Conservation (phyloP, 805 yeast species). For the Ogataea angusta region DNA sequence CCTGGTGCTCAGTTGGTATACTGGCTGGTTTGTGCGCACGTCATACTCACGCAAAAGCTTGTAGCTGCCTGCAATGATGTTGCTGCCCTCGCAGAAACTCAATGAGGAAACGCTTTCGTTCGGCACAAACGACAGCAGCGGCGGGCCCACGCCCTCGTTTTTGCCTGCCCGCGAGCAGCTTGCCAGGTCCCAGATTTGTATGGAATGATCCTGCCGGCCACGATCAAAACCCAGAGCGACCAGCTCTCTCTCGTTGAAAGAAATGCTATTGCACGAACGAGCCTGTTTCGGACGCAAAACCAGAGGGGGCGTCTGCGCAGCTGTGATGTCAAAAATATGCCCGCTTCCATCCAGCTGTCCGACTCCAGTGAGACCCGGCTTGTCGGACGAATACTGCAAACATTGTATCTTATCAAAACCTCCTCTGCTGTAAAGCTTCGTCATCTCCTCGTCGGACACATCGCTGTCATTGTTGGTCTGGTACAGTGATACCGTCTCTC, state of each 20-base stretch:
- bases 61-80: slow-evolving; percentile 69
- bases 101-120: slow-evolving; percentile 75
- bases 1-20: slow-evolving; percentile 71
- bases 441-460: slow-evolving; percentile 43
- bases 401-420: slow-evolving; percentile 72
- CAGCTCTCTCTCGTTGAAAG: slow-evolving; percentile 62
- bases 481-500: slow-evolving; percentile 74
- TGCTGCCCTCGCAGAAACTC: slow-evolving; percentile 52
- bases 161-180: slow-evolving; percentile 48
- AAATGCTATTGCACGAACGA: slow-evolving; percentile 71
- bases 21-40: slow-evolving; percentile 59
- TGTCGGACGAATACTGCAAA: slow-evolving; percentile 53
- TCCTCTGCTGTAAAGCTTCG: slow-evolving; percentile 48
- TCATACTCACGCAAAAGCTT: slow-evolving; percentile 79
- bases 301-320: slow-evolving; percentile 33
- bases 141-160: slow-evolving; percentile 50
- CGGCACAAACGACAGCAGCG: slow-evolving; percentile 56
- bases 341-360: slow-evolving; percentile 74
- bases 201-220: slow-evolving; percentile 68
- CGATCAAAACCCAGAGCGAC: slow-evolving; percentile 80
- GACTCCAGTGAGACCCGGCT: slow-evolving; percentile 61
- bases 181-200: slow-evolving; percentile 77
- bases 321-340: slow-evolving; percentile 56
- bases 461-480: slow-evolving; percentile 42
- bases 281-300: slow-evolving; percentile 58